These are phyloP conservation scores for Saccharomyces hybrid DNA, from an alignment of 1,139 yeast species.

Conservation along the genomic window DNA sequence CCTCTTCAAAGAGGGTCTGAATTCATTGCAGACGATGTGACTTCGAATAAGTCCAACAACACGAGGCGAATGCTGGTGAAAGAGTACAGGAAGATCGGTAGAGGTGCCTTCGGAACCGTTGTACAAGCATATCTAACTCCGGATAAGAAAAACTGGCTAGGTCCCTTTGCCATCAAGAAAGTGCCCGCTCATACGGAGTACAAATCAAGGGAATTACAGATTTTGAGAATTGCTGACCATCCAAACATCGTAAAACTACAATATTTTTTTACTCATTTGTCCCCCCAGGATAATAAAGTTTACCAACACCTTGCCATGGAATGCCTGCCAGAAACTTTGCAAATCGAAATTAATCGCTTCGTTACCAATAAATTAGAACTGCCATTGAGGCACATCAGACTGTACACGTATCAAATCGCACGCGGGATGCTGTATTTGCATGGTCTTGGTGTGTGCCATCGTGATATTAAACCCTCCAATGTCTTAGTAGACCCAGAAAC, in stretches of 20 bases:
- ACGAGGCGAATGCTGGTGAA: slow-evolving; percentile 57
- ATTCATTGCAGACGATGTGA: slow-evolving; percentile 51
- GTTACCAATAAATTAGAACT: slow-evolving; percentile 54
- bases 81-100: slow-evolving; percentile 69
- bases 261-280: slow-evolving; percentile 55
- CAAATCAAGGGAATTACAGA: slow-evolving; percentile 70
- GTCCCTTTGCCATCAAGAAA: slow-evolving; percentile 75
- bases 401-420: slow-evolving; percentile 72
- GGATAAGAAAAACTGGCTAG: slow-evolving; percentile 48
- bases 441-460: slow-evolving; percentile 69
- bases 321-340: slow-evolving; percentile 72
- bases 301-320: slow-evolving; percentile 82
- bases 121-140: slow-evolving; percentile 53
- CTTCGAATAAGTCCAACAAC: slow-evolving; percentile 47
- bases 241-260: slow-evolving; percentile 67
- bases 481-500: slow-evolving; percentile 63
- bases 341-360: slow-evolving; percentile 63
- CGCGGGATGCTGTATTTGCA: slow-evolving; percentile 77
- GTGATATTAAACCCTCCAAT: slow-evolving; percentile 78
- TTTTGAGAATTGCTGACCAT: slow-evolving; percentile 63
- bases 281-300: slow-evolving; percentile 50
- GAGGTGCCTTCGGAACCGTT: slow-evolving; percentile 80
- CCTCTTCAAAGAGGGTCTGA: slow-evolving; percentile 14
- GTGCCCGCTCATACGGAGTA: slow-evolving; percentile 83
- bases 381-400: slow-evolving; percentile 67